Evolutionary conservation across 805 yeast species (phyloP), one percentile per base, ranked within the genome.

Genomic region (Ogataea sp.): DNA sequence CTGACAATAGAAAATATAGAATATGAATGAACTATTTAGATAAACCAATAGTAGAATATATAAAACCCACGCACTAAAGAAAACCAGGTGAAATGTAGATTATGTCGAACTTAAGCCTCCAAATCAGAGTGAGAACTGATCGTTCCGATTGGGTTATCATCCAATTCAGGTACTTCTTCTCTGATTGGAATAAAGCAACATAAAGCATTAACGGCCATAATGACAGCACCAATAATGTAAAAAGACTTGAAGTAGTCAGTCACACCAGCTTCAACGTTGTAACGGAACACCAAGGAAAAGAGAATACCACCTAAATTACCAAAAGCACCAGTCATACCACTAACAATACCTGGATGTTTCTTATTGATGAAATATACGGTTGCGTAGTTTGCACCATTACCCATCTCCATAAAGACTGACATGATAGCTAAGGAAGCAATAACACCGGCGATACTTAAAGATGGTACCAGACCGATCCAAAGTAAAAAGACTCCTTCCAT

Each of bases 231-330:
- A 29, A 60, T 56, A 32, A 55, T 53, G 64, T 64, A 62, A 26
- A 60, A 45, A 3, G 54, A 52, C 23, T 42, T 49, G 45, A 52
- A 53, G 34, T 59, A 59, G 27, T 58, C 45, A 13, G 52, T 53
- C 1, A 38, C 44, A 8, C 62, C 64, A 28, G 44, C 39, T 1
- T 42, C 37, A 14, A 53, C 49, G 28, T 48, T 48, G 41, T 50
- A 62, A 36, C 67, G 48, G 51, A 61, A 61, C 2, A 62, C 65
- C 36, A 62, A 47, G 20, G 63, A 51, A 39, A 61, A 61, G 32
- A 62, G 36, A 29, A 61, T 49, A 32, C 66, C 67, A 13, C 67
- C 67, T 31, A 59, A 23, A 38, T 62, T 62, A 16, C 67, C 67
- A 36, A 58, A 49, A 3, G 61, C 59, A 29, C 67, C 67, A 6